Conservation (phyloP, 1,284 basidiomycete species). For the Moesziomyces parantarcticus region DNA sequence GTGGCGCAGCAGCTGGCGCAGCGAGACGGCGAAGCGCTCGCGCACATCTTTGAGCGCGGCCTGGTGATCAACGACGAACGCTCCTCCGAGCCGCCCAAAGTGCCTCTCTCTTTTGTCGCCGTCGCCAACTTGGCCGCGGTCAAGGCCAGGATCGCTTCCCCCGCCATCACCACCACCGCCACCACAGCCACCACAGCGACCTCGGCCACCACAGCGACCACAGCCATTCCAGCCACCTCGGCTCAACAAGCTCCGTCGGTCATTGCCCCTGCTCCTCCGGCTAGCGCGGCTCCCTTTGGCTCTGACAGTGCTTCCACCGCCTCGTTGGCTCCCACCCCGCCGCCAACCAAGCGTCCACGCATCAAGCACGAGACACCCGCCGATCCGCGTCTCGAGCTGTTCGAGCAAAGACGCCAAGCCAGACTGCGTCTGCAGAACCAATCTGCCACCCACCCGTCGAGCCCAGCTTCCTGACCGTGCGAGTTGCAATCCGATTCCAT, state of each 20-base stretch:
- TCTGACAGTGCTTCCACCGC: background rate
- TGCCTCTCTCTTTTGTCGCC: too few species aligned
- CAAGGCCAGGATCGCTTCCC: background rate
- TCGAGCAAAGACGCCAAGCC: background rate
- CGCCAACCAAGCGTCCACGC: background rate
- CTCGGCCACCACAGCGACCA: background rate
- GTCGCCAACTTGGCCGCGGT: background rate
- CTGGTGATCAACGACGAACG: too few species aligned
- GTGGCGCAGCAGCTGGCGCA: too few species aligned
- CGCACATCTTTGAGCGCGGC: too few species aligned
- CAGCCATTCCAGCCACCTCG: background rate
- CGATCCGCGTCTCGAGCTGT: slow-evolving; percentile 7
- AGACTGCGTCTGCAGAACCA: too few species aligned
- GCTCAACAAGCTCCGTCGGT: background rate
- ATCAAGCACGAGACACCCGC: slow-evolving; percentile 7
- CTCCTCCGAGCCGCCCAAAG: too few species aligned
- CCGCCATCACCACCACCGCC: background rate
- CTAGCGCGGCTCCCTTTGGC: too few species aligned
- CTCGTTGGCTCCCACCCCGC: background rate
- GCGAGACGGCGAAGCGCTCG: too few species aligned
- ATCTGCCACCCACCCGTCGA: too few species aligned
- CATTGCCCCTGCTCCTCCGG: too few species aligned
- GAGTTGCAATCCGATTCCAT: too few species aligned
- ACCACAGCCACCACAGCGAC: background rate
- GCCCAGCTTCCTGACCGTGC: too few species aligned